Evolutionary conservation across 192 early-diverging fungal species (phyloP), one percentile per base, ranked within the genome.

Genomic region (Diversispora eburnea): DNA sequence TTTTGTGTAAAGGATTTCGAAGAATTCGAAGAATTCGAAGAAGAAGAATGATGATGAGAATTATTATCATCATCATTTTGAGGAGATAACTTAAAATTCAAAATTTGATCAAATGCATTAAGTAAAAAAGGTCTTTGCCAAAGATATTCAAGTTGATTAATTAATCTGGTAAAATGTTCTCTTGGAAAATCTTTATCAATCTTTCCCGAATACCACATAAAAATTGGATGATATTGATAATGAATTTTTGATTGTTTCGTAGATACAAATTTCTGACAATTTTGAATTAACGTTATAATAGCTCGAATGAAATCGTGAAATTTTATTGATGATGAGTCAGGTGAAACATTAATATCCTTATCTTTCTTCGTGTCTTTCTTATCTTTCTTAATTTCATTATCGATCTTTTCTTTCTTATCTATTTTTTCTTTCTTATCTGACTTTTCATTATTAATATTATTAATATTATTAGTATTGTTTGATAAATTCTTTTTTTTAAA

Each of bases 211-310:
- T 47, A 19, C 48, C 46, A 51, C 76, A 73, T 13, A 62, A 74
- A 49, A 12, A 72, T 46, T 74, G 67, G 12, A 75, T 75, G 74
- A 76, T 77, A 45, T 76, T 74, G 1, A 75, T 61, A 62, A 75
- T 76, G 75, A 61, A 74, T 51, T 76, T 64, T 5, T 75, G 70
- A 47, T 78, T 77, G 1, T 72, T 55, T 56, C 74, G 80, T 19
- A 55, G 67, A 51, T 70, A 71, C 45, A 78, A 20, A 19, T 67
- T 17, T 55, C 68, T 81, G 12, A 65, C 75, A 20, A 78, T 75
- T 4, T 72, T 15, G 25, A 60, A 47, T 20, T 77, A 81, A 4
- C 75, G 66, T 13, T 76, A 66, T 42, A 60, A 77, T 70, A 8
- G 52, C 10, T 75, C 70, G 20, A 55, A 64, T 68, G 74, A 73